Percentiles rank a stretch among this genome's conserved stretches.
Evolutionary conservation across 1,284 basidiomycete species (phyloP).

Genomic region (Sutorius eximius): DNA sequence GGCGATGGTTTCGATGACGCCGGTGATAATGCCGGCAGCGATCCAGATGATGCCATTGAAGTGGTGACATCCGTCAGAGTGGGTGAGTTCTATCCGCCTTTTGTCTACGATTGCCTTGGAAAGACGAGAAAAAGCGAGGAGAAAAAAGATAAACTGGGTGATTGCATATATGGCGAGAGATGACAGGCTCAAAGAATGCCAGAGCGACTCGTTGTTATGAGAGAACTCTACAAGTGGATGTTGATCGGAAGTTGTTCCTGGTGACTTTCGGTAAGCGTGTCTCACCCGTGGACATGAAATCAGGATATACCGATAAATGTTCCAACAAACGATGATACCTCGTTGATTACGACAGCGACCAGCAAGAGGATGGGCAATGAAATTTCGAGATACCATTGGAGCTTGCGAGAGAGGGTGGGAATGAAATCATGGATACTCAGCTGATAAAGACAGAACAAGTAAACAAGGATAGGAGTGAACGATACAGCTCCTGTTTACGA

Average conservation of each 20-base stretch:
- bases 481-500: constrained; percentile 44
- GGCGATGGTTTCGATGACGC: constrained; percentile 61
- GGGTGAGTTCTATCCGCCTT: constrained; percentile 48
- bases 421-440: constrained; percentile 51
- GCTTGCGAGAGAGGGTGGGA: constrained; percentile 49
- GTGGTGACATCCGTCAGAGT: constrained; percentile 49
- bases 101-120: constrained; percentile 49
- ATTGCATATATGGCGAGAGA: constrained; percentile 57
- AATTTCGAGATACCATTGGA: constrained; percentile 46
- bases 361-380: constrained; percentile 52
- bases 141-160: constrained; percentile 59
- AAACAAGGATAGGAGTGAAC: constrained; percentile 56
- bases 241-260: constrained; percentile 11
- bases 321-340: constrained; percentile 64
- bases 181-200: constrained; percentile 57
- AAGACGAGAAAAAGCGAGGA: constrained; percentile 58
- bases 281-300: neutral
- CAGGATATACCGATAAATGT: constrained; percentile 51
- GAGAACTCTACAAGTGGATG: constrained; percentile 45
- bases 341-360: constrained; percentile 52
- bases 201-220: constrained; percentile 39
- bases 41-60: constrained; percentile 67
- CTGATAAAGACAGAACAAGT: constrained; percentile 54
- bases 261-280: constrained; percentile 9
- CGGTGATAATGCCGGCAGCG: constrained; percentile 55